These are phyloP conservation scores for Debaryomyces psychrophilus DNA, from an alignment of 1,139 yeast species.

Conservation along the genomic window DNA sequence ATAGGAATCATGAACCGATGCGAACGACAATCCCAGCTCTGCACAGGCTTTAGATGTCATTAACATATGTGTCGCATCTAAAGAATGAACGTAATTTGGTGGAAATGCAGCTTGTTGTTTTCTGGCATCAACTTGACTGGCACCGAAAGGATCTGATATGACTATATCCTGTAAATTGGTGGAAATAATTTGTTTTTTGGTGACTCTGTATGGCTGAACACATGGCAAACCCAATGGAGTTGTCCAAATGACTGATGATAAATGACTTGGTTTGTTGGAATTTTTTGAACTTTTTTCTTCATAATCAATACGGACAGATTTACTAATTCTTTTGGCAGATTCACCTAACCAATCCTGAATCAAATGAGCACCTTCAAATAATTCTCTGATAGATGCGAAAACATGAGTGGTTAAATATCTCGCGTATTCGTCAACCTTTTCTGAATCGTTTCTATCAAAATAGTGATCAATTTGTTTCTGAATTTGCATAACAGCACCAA, in stretches of 20 bases:
- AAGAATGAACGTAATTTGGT: slow-evolving; percentile 91
- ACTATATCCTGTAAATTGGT: slow-evolving; percentile 85
- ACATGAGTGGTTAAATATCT: slow-evolving; percentile 77
- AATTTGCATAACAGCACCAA: slow-evolving; percentile 92
- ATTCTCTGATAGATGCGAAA: slow-evolving; percentile 79
- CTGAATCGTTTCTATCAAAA: slow-evolving; percentile 48
- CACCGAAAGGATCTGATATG: slow-evolving; percentile 80
- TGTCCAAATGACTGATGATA: slow-evolving; percentile 96
- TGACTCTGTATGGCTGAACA: slow-evolving; percentile 90
- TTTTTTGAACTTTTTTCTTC: slow-evolving; percentile 30
- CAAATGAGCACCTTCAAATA: slow-evolving; percentile 89
- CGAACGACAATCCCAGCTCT: slow-evolving; percentile 71
- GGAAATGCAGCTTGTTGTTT: slow-evolving; percentile 94
- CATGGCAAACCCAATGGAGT: slow-evolving; percentile 92
- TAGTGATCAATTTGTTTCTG: slow-evolving; percentile 58
- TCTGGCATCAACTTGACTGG: slow-evolving; percentile 81
- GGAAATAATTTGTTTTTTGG: slow-evolving; percentile 61
- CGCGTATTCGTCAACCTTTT: slow-evolving; percentile 49
- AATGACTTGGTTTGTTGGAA: slow-evolving; percentile 56
- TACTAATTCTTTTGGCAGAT: slow-evolving; percentile 79
- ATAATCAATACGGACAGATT: slow-evolving; percentile 71
- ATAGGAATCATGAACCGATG: slow-evolving; percentile 96
- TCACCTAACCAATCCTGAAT: slow-evolving; percentile 97
- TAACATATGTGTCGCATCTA: slow-evolving; percentile 97
- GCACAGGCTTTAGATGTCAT: slow-evolving; percentile 84